A percentile compares a stretch with the other conserved stretches of the same genome.
Conservation (phyloP, 164 flowering plant species). For the Stephania yunnanensis region DNA sequence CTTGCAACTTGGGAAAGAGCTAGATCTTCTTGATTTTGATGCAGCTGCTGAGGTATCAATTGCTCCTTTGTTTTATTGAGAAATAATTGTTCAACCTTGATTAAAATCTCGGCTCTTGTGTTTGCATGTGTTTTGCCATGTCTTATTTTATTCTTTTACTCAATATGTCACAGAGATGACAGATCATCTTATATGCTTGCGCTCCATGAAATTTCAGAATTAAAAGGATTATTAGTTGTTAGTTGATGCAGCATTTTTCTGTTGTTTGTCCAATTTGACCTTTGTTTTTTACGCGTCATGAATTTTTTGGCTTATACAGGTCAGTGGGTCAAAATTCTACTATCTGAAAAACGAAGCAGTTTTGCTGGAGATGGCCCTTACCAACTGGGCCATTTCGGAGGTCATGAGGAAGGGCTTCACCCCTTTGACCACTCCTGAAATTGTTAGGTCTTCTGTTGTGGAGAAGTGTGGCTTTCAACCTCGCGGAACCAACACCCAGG, state of each 20-base stretch:
- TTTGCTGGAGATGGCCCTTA: slow-evolving; percentile 77
- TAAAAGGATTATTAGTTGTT: neutral
- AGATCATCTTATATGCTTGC: too few species aligned
- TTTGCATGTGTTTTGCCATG: too few species aligned
- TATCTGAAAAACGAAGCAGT: slow-evolving; percentile 97
- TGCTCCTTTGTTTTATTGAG: neutral
- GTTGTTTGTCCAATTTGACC: neutral
- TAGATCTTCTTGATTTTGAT: slow-evolving; percentile 90
- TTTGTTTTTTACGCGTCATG: neutral
- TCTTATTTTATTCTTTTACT: too few species aligned
- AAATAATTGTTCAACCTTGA: too few species aligned
- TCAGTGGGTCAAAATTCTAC: slow-evolving; percentile 93
- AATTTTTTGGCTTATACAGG: slow-evolving; percentile 36
- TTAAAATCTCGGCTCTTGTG: too few species aligned
- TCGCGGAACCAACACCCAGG: slow-evolving; percentile 94
- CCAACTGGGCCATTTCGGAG: slow-evolving; percentile 87
- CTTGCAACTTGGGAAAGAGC: slow-evolving; percentile 78
- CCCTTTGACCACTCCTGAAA: slow-evolving; percentile 84
- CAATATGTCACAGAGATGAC: too few species aligned
- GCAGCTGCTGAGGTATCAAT: slow-evolving; percentile 80
- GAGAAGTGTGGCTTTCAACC: slow-evolving; percentile 99
- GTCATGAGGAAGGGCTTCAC: slow-evolving; percentile 74
- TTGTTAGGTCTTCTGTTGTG: slow-evolving; percentile 76
- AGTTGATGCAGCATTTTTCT: neutral
- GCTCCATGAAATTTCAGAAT: neutral